Conservation (phyloP, 352 stramenopile genomes). For the Blastocystis sp. region DNA sequence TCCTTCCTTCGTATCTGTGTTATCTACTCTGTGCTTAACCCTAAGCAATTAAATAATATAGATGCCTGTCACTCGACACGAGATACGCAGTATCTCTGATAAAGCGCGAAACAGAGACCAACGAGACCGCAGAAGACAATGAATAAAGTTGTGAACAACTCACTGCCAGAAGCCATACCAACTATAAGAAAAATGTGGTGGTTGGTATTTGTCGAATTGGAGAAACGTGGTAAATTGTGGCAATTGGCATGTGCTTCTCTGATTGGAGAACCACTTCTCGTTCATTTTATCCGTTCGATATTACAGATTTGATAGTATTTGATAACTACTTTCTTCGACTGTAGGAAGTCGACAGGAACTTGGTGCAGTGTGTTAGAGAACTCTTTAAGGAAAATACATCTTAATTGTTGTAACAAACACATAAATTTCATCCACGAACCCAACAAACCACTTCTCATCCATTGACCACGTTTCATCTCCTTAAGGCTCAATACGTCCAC, state of each 20-base stretch:
- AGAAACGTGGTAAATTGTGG: neutral
- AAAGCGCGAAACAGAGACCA: conserved; percentile 38
- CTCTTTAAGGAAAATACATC: no score
- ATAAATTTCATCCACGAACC: neutral
- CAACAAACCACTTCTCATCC: conserved; percentile 26
- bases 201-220: neutral
- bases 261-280: conserved; percentile 4
- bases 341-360: no score
- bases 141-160: conserved; percentile 6
- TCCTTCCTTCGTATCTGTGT: neutral
- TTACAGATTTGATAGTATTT: no score
- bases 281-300: neutral
- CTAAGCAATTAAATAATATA: neutral
- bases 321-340: no score
- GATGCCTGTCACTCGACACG: neutral
- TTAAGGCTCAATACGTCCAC: conserved; percentile 64
- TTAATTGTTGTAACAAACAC: neutral
- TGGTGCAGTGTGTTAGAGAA: no score
- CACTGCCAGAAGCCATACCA: neutral
- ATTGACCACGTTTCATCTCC: neutral
- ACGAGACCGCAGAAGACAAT: conserved; percentile 26
- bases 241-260: neutral
- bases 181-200: neutral
- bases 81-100: conserved; percentile 24
- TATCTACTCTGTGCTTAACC: conserved; percentile 30